These are phyloP conservation scores for Eucalyptus leucophloia DNA, from an alignment of 345 rosid species.

Conservation along the genomic window DNA sequence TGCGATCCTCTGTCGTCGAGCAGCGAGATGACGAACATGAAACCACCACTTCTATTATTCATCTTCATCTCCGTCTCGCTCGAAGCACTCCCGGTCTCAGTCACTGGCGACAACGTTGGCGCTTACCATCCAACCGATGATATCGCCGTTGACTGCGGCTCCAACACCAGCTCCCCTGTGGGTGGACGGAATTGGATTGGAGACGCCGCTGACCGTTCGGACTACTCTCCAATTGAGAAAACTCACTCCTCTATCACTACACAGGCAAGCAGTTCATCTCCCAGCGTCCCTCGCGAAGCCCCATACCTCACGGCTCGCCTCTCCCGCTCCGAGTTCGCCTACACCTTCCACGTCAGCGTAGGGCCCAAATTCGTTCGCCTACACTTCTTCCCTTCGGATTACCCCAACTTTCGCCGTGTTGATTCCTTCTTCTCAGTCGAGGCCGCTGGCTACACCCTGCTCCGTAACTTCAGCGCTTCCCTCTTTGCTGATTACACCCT, in stretches of 20 bases:
- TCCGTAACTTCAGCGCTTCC: conserved; percentile 9
- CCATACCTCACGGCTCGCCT: conserved; percentile 14
- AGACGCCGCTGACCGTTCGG: neutral
- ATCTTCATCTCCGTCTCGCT: neutral
- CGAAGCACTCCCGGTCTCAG: neutral
- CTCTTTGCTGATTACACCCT: neutral
- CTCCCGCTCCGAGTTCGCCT: conserved; percentile 3
- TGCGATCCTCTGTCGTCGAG: neutral
- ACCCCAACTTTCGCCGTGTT: neutral
- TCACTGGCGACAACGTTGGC: neutral
- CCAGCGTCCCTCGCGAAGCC: neutral
- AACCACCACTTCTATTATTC: neutral
- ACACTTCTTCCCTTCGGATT: neutral
- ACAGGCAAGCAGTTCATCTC: neutral
- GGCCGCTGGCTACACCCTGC: neutral
- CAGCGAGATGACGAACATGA: neutral
- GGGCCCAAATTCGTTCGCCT: conserved; percentile 23
- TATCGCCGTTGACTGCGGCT: neutral
- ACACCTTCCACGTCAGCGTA: conserved; percentile 2
- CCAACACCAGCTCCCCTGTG: neutral
- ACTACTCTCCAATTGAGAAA: neutral
- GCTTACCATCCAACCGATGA: neutral
- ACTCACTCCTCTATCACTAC: neutral
- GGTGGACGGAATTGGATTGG: neutral
- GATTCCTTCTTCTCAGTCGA: conserved; percentile 7